Percentiles rank a stretch among this genome's conserved stretches.
These are phyloP conservation scores for Tolypocladium endophyticum DNA, from an alignment of 2,329 filamentous ascomycete genomes.

Conservation along the genomic window DNA sequence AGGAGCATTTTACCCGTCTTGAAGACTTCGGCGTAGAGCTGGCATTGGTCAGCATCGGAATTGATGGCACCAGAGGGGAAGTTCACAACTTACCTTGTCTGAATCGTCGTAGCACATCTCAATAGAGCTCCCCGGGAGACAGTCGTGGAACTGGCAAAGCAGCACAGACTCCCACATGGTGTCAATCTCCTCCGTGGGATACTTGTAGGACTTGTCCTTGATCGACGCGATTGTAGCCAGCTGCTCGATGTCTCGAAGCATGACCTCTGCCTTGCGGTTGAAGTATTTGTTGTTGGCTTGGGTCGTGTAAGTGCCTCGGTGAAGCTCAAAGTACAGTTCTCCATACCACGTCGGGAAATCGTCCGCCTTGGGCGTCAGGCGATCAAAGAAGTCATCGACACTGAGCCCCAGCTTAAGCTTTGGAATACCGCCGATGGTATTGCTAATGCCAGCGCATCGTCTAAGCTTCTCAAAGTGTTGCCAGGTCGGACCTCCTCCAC, in stretches of 20 bases:
- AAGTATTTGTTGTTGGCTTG: conserved; percentile 96
- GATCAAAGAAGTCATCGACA: conserved; percentile 90
- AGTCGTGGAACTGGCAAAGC: conserved; percentile 96
- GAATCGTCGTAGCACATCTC: conserved; percentile 98
- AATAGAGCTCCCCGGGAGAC: conserved; percentile 86
- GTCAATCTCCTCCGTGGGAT: conserved; percentile 90
- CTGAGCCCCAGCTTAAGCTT: conserved; percentile 81
- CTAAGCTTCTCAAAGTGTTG: conserved; percentile 91
- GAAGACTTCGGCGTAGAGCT: conserved; percentile 77
- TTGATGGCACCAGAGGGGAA: background rate
- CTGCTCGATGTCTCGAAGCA: conserved; percentile 81
- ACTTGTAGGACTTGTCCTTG: conserved; percentile 63
- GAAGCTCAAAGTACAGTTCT: conserved; percentile 94
- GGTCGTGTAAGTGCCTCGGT: conserved; percentile 93
- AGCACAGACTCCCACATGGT: conserved; percentile 90
- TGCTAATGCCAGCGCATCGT: conserved; percentile 81
- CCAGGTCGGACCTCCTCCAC: conserved; percentile 89
- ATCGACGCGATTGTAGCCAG: conserved; percentile 79
- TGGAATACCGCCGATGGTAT: conserved; percentile 69
- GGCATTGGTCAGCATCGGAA: conserved; percentile 11
- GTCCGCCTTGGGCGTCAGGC: conserved; percentile 66
- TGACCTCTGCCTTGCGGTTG: conserved; percentile 75
- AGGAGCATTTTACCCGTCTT: conserved; percentile 63
- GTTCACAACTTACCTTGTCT: conserved; percentile 47
- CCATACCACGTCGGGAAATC: conserved; percentile 94